Evolutionary conservation across 805 yeast species (phyloP).

Genomic region (Ascoidea asiatica): DNA sequence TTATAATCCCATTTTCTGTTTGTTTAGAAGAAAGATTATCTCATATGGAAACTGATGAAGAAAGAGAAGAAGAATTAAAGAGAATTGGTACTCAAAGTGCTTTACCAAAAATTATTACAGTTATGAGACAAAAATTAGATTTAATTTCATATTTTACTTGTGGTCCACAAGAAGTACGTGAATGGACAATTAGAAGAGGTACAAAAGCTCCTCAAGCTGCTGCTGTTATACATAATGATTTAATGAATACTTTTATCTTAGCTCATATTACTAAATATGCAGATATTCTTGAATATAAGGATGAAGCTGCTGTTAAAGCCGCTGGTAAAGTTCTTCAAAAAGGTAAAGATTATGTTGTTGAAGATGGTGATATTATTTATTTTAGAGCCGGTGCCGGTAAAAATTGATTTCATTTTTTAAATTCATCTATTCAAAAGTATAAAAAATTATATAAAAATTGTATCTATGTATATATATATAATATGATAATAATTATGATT

Average conservation of each 20-base stretch:
- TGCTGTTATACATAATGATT: slow-evolving; percentile 92
- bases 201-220: slow-evolving; percentile 98
- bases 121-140: slow-evolving; percentile 78
- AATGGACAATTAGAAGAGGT: slow-evolving; percentile 92
- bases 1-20: slow-evolving; percentile 87
- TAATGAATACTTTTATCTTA: slow-evolving; percentile 86
- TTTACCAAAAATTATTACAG: slow-evolving; percentile 70
- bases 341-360: slow-evolving; percentile 92
- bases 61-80: slow-evolving; percentile 65
- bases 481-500: too few species aligned
- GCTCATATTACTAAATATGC: slow-evolving; percentile 85
- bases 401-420: slow-evolving; percentile 28
- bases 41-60: slow-evolving; percentile 73
- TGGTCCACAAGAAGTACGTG: slow-evolving; percentile 94
- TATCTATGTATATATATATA: slow-evolving; percentile 12
- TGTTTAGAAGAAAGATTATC: slow-evolving; percentile 87
- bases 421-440: slow-evolving; percentile 1
- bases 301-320: slow-evolving; percentile 71
- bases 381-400: slow-evolving; percentile 94
- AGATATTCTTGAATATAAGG: slow-evolving; percentile 64
- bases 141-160: slow-evolving; percentile 92
- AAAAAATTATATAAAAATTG: slow-evolving; percentile 5
- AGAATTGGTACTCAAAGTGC: slow-evolving; percentile 63
- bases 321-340: slow-evolving; percentile 82
- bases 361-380: slow-evolving; percentile 86